Base-by-base conservation (phyloP, 805 yeast genomes). In the Ogataea allantospora region DNA sequence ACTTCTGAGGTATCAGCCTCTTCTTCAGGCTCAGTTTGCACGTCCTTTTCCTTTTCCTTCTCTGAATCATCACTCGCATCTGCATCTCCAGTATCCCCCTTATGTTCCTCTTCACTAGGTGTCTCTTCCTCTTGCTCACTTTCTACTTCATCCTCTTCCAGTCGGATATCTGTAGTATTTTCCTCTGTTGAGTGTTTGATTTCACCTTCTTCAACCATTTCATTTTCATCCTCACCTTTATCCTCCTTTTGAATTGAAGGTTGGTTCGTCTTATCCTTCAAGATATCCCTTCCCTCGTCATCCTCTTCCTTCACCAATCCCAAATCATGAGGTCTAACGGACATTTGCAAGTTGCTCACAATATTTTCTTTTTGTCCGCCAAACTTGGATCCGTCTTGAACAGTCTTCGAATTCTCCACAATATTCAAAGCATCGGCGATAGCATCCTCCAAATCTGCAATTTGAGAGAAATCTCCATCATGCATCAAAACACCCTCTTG, bases 401-500 rank as follows among this genome's bases (percentile, higher is more conserved):
- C 50, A 25, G 48, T 46, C 31, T 46, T 49, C 8, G 57, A 44
- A 24, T 44, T 44, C 42, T 51, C 58, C 29, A 58, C 64, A 15
- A 53, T 44, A 33, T 55, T 63, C 50, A 73, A 62, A n/a, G 75
- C 77, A 29, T 61, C 64, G 37, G 67, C 66, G 33, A 73, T 68
- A 53, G 77, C 74, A 30, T 64, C 68, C 47, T 75, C 80, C 37
- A 75, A 65, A 35, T 67, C 69, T 23, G 68, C 68, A 43, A 72
- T 66, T 33, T 67, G 71, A 5, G 68, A 63, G 44, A 68, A 73
- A 1, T 72, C 71, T 33, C 75, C 80, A 44, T 71, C 79, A 30
- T 54, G 51, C 21, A 72, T 59, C 40, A 78, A 61, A 0, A 78
- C 85, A 30, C 84, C 85, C 50, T 75, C 83, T 37, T 68, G 60